A percentile compares a stretch with the other conserved stretches of the same genome.
Conservation (phyloP, 1,139 yeast genomes). For the Geotrichum carabidarum region DNA sequence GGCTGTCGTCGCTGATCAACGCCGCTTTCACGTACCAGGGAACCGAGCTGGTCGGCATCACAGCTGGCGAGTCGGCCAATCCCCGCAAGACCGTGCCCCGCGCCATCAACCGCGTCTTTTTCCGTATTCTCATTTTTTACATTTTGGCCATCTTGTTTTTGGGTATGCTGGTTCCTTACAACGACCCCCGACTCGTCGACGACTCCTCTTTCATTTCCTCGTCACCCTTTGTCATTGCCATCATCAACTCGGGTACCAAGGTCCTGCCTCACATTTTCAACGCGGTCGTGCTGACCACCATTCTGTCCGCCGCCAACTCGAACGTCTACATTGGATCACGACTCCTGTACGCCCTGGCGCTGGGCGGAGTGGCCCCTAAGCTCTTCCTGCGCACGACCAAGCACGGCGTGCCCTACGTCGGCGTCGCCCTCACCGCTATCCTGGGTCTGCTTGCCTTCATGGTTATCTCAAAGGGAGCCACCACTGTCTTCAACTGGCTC, state of each 20-base stretch:
- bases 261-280: slow-evolving; percentile 35
- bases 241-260: slow-evolving; percentile 18
- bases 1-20: slow-evolving; percentile 49
- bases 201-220: slow-evolving; percentile 45
- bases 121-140: slow-evolving; percentile 47
- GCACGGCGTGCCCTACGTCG: slow-evolving; percentile 47
- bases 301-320: slow-evolving; percentile 50
- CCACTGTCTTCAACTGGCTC: slow-evolving; percentile 57
- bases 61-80: slow-evolving; percentile 62
- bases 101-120: slow-evolving; percentile 55
- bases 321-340: slow-evolving; percentile 50
- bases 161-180: slow-evolving; percentile 47
- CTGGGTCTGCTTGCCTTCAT: slow-evolving; percentile 64
- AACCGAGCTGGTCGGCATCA: slow-evolving; percentile 57
- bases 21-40: slow-evolving; percentile 70
- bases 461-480: slow-evolving; percentile 48
- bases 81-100: slow-evolving; percentile 56
- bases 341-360: slow-evolving; percentile 45
- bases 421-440: slow-evolving; percentile 39
- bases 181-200: slow-evolving; percentile 37
- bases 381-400: slow-evolving; percentile 45
- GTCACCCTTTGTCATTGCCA: slow-evolving; percentile 58
- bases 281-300: slow-evolving; percentile 49
- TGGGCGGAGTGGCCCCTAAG: slow-evolving; percentile 49
- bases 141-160: slow-evolving; percentile 45